phyloP scores from a whole-genome alignment of 164 flowering plant genomes.

The Warburgia ugandensis region DNA sequence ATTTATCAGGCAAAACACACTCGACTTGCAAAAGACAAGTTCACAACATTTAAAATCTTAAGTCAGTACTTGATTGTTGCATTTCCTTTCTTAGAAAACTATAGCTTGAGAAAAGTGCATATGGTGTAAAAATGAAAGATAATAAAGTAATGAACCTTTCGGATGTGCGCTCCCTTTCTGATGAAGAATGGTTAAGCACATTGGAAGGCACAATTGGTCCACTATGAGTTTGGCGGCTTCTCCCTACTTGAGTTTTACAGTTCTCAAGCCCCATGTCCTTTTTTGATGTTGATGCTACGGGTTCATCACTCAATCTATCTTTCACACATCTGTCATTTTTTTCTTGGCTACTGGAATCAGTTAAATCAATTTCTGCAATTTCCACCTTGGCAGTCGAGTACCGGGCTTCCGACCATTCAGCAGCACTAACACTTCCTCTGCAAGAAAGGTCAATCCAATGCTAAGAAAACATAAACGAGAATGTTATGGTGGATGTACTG shows the following conservation, averaged over 20 bases:
- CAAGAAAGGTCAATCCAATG: neutral
- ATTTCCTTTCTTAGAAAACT: too few relatives aligned
- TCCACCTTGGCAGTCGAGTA: constrained; percentile 24
- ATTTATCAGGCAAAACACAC: too few relatives aligned
- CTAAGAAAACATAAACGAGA: neutral
- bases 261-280: constrained; percentile 33
- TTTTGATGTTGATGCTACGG: constrained; percentile 29
- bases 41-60: too few relatives aligned
- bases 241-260: constrained; percentile 33
- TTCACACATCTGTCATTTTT: constrained; percentile 26
- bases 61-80: too few relatives aligned
- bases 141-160: constrained; percentile 49
- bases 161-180: constrained; percentile 41
- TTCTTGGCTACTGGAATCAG: constrained; percentile 24
- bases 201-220: constrained; percentile 69
- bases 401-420: constrained; percentile 25
- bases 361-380: constrained; percentile 20
- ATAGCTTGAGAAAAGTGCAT: too few relatives aligned
- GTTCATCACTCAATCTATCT: constrained; percentile 35
- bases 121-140: constrained; percentile 1
- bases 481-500: too few relatives aligned
- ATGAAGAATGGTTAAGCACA: constrained; percentile 46
- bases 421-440: constrained; percentile 29
- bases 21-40: too few relatives aligned
- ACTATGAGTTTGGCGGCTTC: constrained; percentile 60